A percentile compares a stretch with the other conserved stretches of the same genome.
These are phyloP conservation scores for Fusarium nematophilum DNA, from an alignment of 2,329 filamentous ascomycete genomes.

Conservation along the genomic window DNA sequence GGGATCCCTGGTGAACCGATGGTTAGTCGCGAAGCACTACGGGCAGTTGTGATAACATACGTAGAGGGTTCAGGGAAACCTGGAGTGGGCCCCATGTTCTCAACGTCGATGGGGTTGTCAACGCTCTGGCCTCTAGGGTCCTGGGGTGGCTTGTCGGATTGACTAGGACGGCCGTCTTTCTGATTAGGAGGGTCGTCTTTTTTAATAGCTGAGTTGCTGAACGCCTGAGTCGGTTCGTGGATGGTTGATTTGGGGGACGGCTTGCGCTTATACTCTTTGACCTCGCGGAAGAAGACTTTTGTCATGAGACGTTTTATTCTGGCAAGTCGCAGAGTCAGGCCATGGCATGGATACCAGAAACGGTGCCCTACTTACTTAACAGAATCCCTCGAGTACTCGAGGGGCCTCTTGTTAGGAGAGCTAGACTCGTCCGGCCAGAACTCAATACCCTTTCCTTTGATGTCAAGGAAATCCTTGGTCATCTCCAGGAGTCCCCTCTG, in stretches of 20 bases:
- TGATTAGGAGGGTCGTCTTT: accelerated
- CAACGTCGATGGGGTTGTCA: conserved; percentile 21
- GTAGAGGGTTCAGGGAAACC: neutral
- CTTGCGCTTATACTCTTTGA: conserved; percentile 15
- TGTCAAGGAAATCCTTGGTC: conserved; percentile 26
- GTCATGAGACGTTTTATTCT: conserved; percentile 27
- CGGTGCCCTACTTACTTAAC: conserved; percentile 1
- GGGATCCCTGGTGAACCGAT: neutral
- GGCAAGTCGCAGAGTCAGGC: neutral
- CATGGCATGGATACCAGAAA: neutral
- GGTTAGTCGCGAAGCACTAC: neutral
- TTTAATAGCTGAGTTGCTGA: neutral
- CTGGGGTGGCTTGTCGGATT: neutral
- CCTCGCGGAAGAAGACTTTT: conserved; percentile 24
- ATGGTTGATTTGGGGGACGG: accelerated
- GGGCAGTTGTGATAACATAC: neutral
- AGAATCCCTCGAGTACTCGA: conserved; percentile 26
- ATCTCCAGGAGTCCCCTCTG: conserved; percentile 34
- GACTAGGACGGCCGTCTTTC: accelerated
- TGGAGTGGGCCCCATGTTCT: neutral
- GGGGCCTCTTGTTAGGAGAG: neutral
- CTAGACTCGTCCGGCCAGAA: conserved; percentile 32
- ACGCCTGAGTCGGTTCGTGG: neutral
- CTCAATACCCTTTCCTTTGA: conserved; percentile 20
- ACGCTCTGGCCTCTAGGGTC: neutral